Conservation (phyloP, 768 basidiomycete genomes). For the Xanthoconium stramineum region DNA sequence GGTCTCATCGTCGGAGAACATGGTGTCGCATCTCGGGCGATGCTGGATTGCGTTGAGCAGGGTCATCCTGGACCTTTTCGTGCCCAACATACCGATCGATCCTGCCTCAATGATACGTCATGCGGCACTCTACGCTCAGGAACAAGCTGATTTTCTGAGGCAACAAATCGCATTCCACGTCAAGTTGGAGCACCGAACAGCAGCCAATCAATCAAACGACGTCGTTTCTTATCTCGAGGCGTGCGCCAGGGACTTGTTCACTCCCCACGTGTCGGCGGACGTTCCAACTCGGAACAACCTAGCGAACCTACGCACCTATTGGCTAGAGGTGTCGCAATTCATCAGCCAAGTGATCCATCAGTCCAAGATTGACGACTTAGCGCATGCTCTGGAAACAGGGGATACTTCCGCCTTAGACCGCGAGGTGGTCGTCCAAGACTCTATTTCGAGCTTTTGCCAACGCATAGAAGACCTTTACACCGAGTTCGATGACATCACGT, state of each 20-base stretch:
- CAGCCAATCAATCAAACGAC: slow-evolving; percentile 55
- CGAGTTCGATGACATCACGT: slow-evolving; percentile 67
- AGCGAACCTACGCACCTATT: slow-evolving; percentile 57
- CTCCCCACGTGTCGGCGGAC: slow-evolving; percentile 22
- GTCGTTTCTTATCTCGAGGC: slow-evolving; percentile 44
- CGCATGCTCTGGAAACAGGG: slow-evolving; percentile 33
- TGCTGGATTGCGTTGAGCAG: slow-evolving; percentile 62
- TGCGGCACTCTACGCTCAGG: slow-evolving; percentile 40
- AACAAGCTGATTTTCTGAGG: slow-evolving; percentile 39
- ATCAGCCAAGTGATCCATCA: slow-evolving; percentile 50
- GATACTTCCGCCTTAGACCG: slow-evolving; percentile 43
- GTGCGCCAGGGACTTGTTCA: slow-evolving; percentile 29
- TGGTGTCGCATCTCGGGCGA: slow-evolving; percentile 39
- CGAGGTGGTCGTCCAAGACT: slow-evolving; percentile 75
- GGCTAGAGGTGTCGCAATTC: slow-evolving; percentile 79
- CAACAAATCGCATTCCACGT: slow-evolving; percentile 53
- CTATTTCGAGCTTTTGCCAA: slow-evolving; percentile 72
- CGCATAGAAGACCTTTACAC: slow-evolving; percentile 66
- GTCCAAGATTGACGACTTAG: slow-evolving; percentile 49
- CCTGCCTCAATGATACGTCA: slow-evolving; percentile 67
- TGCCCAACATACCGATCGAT: slow-evolving; percentile 85
- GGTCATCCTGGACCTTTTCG: slow-evolving; percentile 63
- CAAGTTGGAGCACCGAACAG: slow-evolving; percentile 49
- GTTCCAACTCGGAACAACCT: slow-evolving; percentile 40
- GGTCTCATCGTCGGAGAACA: slow-evolving; percentile 13